Percentiles rank a stretch among this genome's conserved stretches.
Evolutionary conservation across 352 stramenopile species (phyloP).

Genomic region (Aphanomyces stellatus): DNA sequence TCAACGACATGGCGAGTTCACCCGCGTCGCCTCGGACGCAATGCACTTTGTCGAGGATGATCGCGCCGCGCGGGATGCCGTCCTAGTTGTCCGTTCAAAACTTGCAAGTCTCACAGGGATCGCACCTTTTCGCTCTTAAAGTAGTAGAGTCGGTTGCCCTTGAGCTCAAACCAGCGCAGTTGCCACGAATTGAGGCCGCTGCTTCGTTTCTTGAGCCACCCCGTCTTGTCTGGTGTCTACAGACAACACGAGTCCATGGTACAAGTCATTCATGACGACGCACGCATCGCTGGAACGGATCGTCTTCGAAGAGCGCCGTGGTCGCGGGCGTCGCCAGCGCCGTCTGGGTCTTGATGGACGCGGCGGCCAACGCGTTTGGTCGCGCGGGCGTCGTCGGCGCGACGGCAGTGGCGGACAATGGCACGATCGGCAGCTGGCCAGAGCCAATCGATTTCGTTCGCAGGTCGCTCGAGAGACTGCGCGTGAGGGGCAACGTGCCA

Average conservation of each 20-base stretch:
- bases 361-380: not conserved
- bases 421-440: not conserved
- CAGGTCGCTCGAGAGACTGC: slow-evolving; percentile 1
- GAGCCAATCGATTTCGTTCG: not conserved
- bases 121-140: slow-evolving; percentile 47
- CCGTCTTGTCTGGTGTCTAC: slow-evolving; percentile 45
- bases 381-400: not conserved
- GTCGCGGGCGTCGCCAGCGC: not conserved
- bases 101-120: not conserved
- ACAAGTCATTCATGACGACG: too few species aligned
- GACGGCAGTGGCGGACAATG: not conserved
- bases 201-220: slow-evolving; percentile 75
- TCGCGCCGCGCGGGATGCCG: slow-evolving; percentile 58
- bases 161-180: slow-evolving; percentile 70
- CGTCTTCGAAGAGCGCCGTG: slow-evolving; percentile 4
- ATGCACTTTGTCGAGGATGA: slow-evolving; percentile 59
- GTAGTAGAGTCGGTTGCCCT: slow-evolving; percentile 72
- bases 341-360: slow-evolving; percentile 7
- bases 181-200: slow-evolving; percentile 66
- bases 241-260: slow-evolving; percentile 14
- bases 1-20: slow-evolving; percentile 56
- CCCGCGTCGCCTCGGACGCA: slow-evolving; percentile 38
- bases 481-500: not conserved
- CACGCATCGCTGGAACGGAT: slow-evolving; percentile 19
- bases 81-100: slow-evolving; percentile 21